Percentiles rank a stretch among this genome's conserved stretches.
These are phyloP conservation scores for Pezicula carpinea DNA, from an alignment of 2,329 filamentous ascomycete genomes.

Conservation along the genomic window DNA sequence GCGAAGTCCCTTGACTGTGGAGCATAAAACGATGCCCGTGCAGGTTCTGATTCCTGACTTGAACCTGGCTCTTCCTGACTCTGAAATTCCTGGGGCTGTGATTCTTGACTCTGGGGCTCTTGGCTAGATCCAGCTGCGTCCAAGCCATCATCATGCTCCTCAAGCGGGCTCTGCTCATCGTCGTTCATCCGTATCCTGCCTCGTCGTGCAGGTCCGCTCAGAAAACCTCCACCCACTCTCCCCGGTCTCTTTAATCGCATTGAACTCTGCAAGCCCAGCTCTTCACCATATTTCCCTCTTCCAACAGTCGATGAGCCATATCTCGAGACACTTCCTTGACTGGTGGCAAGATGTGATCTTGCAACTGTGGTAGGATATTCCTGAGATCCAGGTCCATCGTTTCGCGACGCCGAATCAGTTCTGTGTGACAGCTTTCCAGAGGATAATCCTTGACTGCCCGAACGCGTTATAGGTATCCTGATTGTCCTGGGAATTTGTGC, in stretches of 20 bases:
- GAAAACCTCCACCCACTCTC: conserved; percentile 69
- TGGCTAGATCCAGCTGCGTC: conserved; percentile 26
- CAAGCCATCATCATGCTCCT: conserved; percentile 28
- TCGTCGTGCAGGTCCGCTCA: conserved; percentile 74
- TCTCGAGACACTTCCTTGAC: conserved; percentile 49
- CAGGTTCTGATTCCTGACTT: conserved; percentile 20
- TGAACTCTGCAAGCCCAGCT: conserved; percentile 63
- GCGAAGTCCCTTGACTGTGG: conserved; percentile 27
- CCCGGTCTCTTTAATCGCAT: conserved; percentile 74
- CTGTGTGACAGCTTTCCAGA: conserved; percentile 21
- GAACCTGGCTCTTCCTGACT: conserved; percentile 24
- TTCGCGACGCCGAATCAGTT: conserved; percentile 17
- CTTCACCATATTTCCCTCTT: conserved; percentile 54
- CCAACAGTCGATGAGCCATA: conserved; percentile 44
- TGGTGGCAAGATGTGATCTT: conserved; percentile 41
- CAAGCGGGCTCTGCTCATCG: conserved; percentile 35
- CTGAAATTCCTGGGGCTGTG: conserved; percentile 17
- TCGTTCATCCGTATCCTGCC: conserved; percentile 58
- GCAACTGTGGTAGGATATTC: conserved; percentile 41
- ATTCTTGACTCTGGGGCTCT: conserved; percentile 23
- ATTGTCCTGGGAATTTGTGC: conserved; percentile 25
- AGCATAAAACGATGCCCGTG: conserved; percentile 31
- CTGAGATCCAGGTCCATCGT: conserved; percentile 17
- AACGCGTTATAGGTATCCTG: conserved; percentile 21
- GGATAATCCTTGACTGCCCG: conserved; percentile 20